A percentile compares a stretch with the other conserved stretches of the same genome.
These are phyloP conservation scores for Mycena capillaripes DNA, from an alignment of 768 basidiomycete genomes.

Conservation along the genomic window DNA sequence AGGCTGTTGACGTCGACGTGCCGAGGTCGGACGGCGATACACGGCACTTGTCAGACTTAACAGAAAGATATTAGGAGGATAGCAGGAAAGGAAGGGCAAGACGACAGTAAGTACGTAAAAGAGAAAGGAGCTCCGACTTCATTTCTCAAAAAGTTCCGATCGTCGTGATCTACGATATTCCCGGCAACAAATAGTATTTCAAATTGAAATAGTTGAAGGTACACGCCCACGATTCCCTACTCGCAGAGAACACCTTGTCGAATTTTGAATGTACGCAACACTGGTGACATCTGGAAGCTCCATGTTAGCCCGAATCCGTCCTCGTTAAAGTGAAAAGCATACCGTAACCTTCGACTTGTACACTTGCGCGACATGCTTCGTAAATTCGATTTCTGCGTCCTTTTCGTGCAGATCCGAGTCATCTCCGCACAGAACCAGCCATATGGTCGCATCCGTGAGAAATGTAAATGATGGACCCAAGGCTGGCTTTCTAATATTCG, in stretches of 20 bases:
- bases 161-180: constrained; percentile 6
- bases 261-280: constrained; percentile 58
- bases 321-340: constrained; percentile 26
- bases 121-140: background rate
- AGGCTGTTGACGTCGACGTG: background rate
- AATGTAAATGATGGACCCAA: constrained; percentile 83
- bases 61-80: too few relatives aligned
- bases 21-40: too few relatives aligned
- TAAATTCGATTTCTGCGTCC: constrained; percentile 38
- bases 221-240: background rate
- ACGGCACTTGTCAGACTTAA: background rate
- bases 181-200: too few relatives aligned
- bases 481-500: constrained; percentile 71
- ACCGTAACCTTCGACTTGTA: constrained; percentile 61
- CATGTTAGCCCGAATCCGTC: background rate
- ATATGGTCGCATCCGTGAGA: constrained; percentile 81
- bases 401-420: constrained; percentile 7
- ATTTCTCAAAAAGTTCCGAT: background rate
- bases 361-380: constrained; percentile 54
- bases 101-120: background rate
- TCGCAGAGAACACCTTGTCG: constrained; percentile 39
- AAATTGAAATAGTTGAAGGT: too few relatives aligned
- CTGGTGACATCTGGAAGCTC: constrained; percentile 49
- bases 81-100: background rate
- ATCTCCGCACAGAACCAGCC: constrained; percentile 60